Base-by-base conservation (phyloP, 2,329 filamentous ascomycete species). In the Colletotrichum liriopes region DNA sequence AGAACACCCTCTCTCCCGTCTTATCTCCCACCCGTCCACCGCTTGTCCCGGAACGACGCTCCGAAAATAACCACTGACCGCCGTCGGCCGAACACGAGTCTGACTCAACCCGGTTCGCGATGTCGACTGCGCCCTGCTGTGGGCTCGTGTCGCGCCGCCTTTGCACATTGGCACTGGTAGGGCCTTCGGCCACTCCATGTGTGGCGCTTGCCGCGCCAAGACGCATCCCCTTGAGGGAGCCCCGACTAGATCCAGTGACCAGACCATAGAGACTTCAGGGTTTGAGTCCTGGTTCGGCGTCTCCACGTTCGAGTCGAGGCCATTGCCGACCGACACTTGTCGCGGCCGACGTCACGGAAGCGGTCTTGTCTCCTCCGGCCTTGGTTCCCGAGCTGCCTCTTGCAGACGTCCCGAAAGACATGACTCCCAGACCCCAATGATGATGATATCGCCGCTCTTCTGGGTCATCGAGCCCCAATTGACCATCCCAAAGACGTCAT, bases 101-200 rank as follows among this genome's bases (percentile, higher is more conserved):
- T 63, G 51, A 68, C 59, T 66, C 55, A 67, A 59, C 37, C 47
- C 52, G 26, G 43, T 49, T 69, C 37, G 26, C 54, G 32, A 65
- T 65, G 69, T 72, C 52, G 65, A 72, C 69, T 72, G 69, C 65
- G 69, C 69, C 69, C 65, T 69, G 65, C 54, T 64, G 59, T 55
- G 69, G 65, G 65, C 65, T 72, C 32, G 58, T 70, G 52, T 54
- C 43, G 39, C 55, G 39, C 58, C 61, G 59, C 26, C 51, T 60
- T 58, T 47, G 59, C 58, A 49, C 45, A 60, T 23, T 32, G 51
- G 26, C 41, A 39, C 54, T 41, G 20, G n/a, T 41, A 26, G 32
- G 32, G 20, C 58, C 65, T 26, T 72, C 70, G 65, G 70, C 39
- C 59, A 55, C 66, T 60, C 65, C 52, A 54, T 64, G 65, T 72